Evolutionary conservation across 768 basidiomycete species (phyloP), one percentile per base, ranked within the genome.

Genomic region (Hebeloma cylindrosporum): DNA sequence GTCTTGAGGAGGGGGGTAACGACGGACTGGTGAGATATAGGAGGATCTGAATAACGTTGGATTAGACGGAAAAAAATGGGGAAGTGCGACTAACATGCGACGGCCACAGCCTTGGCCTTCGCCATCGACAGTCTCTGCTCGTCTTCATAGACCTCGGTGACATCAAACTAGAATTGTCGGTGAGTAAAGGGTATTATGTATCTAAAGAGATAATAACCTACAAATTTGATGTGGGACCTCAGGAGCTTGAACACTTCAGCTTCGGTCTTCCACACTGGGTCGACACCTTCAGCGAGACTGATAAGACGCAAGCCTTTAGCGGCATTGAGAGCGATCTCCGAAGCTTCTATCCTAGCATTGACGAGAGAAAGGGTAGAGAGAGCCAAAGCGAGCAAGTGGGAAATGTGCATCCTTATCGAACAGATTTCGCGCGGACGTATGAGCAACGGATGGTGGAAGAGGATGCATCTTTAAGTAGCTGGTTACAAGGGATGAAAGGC

Each of bases 191-290:
- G 9, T 7, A 20, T 31, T 6, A 25, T 7, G 9, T 16, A 31
- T 20, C 10, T 29, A 26, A 26, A 23, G 20, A 16, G 27, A 40
- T 17, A 8, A 32, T 27, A 26, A 58, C 65, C 32, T 52, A 71
- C 70, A 50, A 73, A 73, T 23, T 68, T 61, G 25, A 55, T 53
- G 6, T 63, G 61, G 40, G 60, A 57, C 16, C 64, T 59, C 52
- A 65, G 53, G 33, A 71, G 59, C 22, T 64, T 61, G 20, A 71
- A 53, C 50, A 68, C 63, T 47, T 70, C 67, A 7, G 59, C 64
- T 45, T 70, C 69, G 3, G 67, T 67, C 54, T 68, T 69, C 70
- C 71, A 73, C 16, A 69, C 60, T 3, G 70, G 69, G 6, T 67
- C 67, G 4, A 51, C 61, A 14, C 56, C 64, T 30, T 71, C 71